Evolutionary conservation across 2,329 filamentous ascomycete species (phyloP).

Genomic region (Fusarium lyarnte): DNA sequence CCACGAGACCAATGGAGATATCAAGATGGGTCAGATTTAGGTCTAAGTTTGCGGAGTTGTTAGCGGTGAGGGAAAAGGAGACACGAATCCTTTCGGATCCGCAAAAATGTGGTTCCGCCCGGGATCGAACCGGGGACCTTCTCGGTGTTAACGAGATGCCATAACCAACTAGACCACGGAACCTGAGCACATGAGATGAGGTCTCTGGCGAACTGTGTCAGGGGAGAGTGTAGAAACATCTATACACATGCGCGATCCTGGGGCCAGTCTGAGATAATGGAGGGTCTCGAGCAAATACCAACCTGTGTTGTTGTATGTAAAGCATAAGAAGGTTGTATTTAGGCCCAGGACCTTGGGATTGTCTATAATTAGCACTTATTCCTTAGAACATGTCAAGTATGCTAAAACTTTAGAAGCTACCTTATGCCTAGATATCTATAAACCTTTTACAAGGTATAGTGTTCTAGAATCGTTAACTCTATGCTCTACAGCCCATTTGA

Average conservation of each 20-base stretch:
- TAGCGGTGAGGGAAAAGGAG: not conserved
- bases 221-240: accelerated
- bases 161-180: slow-evolving; percentile 41
- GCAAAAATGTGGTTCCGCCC: slow-evolving; percentile 35
- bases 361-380: accelerated
- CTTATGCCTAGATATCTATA: not conserved
- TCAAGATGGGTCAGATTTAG: accelerated
- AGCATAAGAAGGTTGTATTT: accelerated
- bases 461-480: accelerated
- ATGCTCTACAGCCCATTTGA: not conserved
- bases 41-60: not conserved
- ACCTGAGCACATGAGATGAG: not conserved
- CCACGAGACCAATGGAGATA: slow-evolving; percentile 29
- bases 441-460: accelerated
- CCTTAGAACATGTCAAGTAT: not conserved
- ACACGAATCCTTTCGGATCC: accelerated
- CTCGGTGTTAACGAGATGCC: slow-evolving; percentile 39
- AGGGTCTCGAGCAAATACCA: not conserved
- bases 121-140: slow-evolving; percentile 38
- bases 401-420: not conserved
- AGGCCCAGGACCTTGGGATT: accelerated
- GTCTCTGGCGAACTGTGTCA: not conserved
- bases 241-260: not conserved
- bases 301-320: accelerated
- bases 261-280: accelerated